Percentiles rank a stretch among this genome's conserved stretches.
phyloP scores from a whole-genome alignment of 2,329 filamentous ascomycete species.

The Colletotrichum siamense region DNA sequence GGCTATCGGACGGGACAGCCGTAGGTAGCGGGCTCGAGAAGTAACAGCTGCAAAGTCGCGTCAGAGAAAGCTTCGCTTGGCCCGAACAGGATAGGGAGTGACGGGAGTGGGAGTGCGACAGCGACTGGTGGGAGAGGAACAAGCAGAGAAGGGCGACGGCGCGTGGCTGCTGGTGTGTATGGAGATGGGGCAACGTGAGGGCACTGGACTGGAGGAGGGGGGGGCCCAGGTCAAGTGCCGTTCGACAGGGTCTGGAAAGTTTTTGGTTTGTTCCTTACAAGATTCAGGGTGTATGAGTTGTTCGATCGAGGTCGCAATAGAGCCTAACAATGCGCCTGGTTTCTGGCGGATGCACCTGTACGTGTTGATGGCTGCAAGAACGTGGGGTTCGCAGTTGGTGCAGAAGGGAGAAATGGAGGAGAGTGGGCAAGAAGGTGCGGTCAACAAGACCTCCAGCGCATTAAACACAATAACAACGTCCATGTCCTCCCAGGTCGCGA shows the following conservation, averaged over 20 bases:
- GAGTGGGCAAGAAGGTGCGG: conserved; percentile 26
- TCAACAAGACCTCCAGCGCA: conserved; percentile 21
- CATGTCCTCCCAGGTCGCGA: conserved; percentile 11
- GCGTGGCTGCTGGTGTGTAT: conserved; percentile 2
- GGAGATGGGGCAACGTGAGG: conserved; percentile 2
- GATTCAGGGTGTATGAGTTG: conserved; percentile 22
- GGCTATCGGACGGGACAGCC: conserved; percentile 20
- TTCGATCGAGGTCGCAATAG: conserved; percentile 23
- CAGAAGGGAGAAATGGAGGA: conserved; percentile 33
- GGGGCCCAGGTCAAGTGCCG: conserved; percentile 3
- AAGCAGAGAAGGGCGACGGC: conserved; percentile 11
- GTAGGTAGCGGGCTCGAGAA: conserved; percentile 13
- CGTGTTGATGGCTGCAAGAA: conserved; percentile 31
- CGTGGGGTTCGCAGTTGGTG: conserved; percentile 41
- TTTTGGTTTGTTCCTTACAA: conserved; percentile 9
- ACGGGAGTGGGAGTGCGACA: background rate
- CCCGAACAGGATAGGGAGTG: conserved; percentile 6
- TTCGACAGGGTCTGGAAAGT: conserved; percentile 7
- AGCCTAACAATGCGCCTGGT: conserved; percentile 25
- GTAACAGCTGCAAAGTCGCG: conserved; percentile 40
- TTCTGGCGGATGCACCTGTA: conserved; percentile 26
- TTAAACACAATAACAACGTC: conserved; percentile 22
- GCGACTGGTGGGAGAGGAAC: conserved; percentile 10
- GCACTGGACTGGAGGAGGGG: background rate
- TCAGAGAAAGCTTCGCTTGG: conserved; percentile 35